A percentile compares a stretch with the other conserved stretches of the same genome.
Conservation (phyloP, 2,329 filamentous ascomycete species). For the Parasarocladium wereldwijsianum region DNA sequence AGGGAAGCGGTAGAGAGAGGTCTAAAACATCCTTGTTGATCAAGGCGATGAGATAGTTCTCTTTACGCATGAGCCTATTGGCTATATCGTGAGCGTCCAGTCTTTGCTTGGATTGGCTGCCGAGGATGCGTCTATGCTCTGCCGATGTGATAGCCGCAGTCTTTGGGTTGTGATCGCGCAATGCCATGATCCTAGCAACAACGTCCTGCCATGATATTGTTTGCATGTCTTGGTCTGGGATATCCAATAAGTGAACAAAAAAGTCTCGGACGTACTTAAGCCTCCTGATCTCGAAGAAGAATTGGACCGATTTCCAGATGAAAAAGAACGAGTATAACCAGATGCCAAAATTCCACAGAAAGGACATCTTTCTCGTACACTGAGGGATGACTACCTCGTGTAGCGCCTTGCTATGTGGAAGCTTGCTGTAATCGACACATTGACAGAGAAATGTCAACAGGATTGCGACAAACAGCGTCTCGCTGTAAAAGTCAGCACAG, state of each 20-base stretch:
- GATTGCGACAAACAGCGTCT: constrained; percentile 67
- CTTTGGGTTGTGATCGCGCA: constrained; percentile 76
- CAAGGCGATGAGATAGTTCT: constrained; percentile 92
- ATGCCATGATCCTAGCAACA: constrained; percentile 68
- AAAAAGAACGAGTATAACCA: constrained; percentile 83
- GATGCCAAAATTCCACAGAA: constrained; percentile 60
- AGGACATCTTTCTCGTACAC: constrained; percentile 64
- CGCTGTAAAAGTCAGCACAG: constrained; percentile 29
- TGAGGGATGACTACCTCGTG: constrained; percentile 47
- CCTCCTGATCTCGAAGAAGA: constrained; percentile 57
- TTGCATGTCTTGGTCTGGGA: constrained; percentile 75
- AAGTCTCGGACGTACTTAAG: constrained; percentile 72
- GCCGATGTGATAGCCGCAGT: constrained; percentile 46
- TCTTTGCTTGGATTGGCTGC: constrained; percentile 80
- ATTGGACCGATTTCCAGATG: constrained; percentile 64
- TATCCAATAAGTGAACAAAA: constrained; percentile 67
- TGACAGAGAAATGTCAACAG: constrained; percentile 74
- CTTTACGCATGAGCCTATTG: constrained; percentile 87
- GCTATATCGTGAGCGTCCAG: constrained; percentile 96
- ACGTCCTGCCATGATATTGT: constrained; percentile 90
- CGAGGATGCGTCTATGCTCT: constrained; percentile 43
- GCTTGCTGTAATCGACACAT: constrained; percentile 67
- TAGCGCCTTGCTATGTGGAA: constrained; percentile 48
- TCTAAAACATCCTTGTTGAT: constrained; percentile 95
- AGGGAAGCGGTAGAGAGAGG: constrained; percentile 72